phyloP scores from a whole-genome alignment of 805 yeast genomes.

The Myxozyma vanderwaltii region DNA sequence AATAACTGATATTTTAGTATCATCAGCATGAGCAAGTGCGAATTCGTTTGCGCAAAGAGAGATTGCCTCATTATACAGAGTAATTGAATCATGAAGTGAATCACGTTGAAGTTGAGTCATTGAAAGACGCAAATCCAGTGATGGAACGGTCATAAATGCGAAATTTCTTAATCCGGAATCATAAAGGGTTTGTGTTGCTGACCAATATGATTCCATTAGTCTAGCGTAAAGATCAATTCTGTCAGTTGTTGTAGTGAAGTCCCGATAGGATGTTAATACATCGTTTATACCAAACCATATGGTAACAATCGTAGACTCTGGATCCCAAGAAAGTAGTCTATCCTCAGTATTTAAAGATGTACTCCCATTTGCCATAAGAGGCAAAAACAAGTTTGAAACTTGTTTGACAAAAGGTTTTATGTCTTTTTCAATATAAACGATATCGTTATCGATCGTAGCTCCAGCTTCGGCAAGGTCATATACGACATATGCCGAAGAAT shows the following conservation, averaged over 20 bases:
- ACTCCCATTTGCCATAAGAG: background rate
- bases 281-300: conserved; percentile 31
- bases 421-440: background rate
- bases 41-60: background rate
- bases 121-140: background rate
- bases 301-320: conserved; percentile 2
- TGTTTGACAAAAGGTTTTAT: conserved; percentile 12
- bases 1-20: background rate
- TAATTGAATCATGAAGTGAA: background rate
- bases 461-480: conserved; percentile 21
- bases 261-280: background rate
- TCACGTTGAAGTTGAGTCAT: background rate
- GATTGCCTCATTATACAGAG: conserved; percentile 3
- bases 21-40: background rate
- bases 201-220: conserved; percentile 15
- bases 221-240: background rate
- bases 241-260: background rate
- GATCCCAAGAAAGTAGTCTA: background rate
- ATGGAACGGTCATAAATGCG: conserved; percentile 17
- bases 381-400: conserved; percentile 9
- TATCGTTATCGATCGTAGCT: conserved; percentile 22
- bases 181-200: conserved; percentile 9
- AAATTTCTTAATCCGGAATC: conserved; percentile 16
- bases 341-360: background rate
- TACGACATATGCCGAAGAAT: conserved; percentile 12